Conservation (phyloP, 129 eudicot species). For the Pseudognaphalium luteoalbum region DNA sequence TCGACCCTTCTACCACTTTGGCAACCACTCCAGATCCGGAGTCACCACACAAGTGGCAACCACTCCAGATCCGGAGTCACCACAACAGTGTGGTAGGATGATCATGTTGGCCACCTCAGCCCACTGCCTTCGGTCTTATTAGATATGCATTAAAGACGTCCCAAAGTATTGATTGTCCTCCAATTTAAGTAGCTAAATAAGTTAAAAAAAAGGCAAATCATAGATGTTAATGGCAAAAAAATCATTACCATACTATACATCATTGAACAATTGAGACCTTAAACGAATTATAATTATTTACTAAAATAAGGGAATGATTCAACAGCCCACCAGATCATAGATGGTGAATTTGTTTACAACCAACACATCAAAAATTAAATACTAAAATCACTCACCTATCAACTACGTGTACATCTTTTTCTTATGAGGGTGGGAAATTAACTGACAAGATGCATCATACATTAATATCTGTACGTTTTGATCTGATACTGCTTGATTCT, state of each 20-base stretch:
- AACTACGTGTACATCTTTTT: constrained; percentile 11
- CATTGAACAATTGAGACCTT: neutral
- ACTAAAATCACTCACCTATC: constrained; percentile 12
- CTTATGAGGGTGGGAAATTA: constrained; percentile 16
- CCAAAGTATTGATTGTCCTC: neutral
- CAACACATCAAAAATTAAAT: constrained; percentile 2
- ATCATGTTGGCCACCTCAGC: neutral
- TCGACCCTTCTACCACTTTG: too few species aligned
- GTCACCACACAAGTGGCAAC: too few species aligned
- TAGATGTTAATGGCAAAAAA: neutral
- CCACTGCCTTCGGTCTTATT: neutral
- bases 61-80: too few species aligned
- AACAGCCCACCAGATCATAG: constrained; percentile 8
- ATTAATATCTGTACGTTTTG: constrained; percentile 76
- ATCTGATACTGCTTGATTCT: constrained; percentile 46
- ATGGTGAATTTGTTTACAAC: neutral
- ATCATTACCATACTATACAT: neutral
- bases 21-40: too few species aligned
- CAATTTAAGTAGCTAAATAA: too few species aligned
- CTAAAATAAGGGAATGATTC: neutral
- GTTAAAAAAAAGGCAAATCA: too few species aligned
- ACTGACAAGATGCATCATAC: constrained; percentile 43
- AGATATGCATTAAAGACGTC: too few species aligned
- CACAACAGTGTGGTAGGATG: too few species aligned
- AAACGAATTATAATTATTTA: constrained; percentile 5